Conservation (phyloP, 768 basidiomycete genomes). For the Dacryopinax spathularia region DNA sequence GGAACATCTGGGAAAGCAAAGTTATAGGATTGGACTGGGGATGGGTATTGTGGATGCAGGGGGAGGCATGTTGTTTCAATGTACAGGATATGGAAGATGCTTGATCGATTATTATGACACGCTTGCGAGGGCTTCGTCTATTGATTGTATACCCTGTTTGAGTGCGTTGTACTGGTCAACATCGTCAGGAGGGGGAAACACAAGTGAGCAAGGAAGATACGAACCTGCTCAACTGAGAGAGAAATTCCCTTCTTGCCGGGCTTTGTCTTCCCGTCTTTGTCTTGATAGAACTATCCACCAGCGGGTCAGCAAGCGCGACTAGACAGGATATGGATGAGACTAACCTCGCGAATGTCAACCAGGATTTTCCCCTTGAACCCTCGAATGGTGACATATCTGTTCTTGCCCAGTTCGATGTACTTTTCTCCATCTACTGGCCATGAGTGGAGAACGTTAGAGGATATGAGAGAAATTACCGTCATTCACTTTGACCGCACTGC, state of each 20-base stretch:
- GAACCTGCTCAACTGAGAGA: slow-evolving; percentile 48
- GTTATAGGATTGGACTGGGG: background rate
- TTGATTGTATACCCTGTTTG: slow-evolving; percentile 29
- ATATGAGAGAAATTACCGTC: background rate
- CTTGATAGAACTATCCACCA: slow-evolving; percentile 33
- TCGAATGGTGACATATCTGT: background rate
- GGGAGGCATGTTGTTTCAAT: background rate
- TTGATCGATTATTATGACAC: slow-evolving; percentile 1
- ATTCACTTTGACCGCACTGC: background rate
- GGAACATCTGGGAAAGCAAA: slow-evolving; percentile 8
- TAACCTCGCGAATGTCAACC: slow-evolving; percentile 53
- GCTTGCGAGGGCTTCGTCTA: slow-evolving; percentile 39
- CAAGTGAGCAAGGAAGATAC: slow-evolving; percentile 9
- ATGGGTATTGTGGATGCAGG: background rate
- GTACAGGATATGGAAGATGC: background rate
- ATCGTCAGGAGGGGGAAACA: background rate
- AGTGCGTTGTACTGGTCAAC: slow-evolving; percentile 50
- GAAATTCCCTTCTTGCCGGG: slow-evolving; percentile 76
- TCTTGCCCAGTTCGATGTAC: background rate
- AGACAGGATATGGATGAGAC: background rate
- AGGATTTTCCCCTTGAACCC: slow-evolving; percentile 29
- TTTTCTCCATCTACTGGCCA: background rate
- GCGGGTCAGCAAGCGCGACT: background rate
- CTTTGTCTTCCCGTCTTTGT: slow-evolving; percentile 37
- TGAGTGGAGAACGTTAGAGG: no score